Conservation (phyloP, 371 early-diverging fungal species). For the Mucor circinelloides region DNA sequence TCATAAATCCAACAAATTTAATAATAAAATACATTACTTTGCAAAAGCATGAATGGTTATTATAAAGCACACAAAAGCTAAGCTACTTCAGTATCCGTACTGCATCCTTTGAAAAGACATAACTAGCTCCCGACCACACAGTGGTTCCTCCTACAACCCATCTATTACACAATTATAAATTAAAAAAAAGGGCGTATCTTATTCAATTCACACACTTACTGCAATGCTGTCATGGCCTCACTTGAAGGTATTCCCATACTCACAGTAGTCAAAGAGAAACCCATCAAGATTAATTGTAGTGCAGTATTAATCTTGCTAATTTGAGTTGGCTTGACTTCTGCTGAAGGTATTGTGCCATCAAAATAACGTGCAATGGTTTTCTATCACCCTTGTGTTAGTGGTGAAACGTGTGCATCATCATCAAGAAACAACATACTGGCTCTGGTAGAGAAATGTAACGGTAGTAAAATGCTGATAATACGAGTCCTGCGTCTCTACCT, state of each 20-base stretch:
- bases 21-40: too few relatives aligned
- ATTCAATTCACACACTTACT: constrained; percentile 26
- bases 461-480: constrained; percentile 79
- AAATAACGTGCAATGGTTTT: constrained; percentile 87
- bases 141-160: constrained; percentile 82
- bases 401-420: background rate
- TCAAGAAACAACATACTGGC: constrained; percentile 57
- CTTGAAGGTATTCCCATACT: constrained; percentile 31
- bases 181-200: background rate
- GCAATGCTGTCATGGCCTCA: constrained; percentile 44
- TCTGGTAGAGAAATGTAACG: constrained; percentile 87
- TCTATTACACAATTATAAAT: constrained; percentile 27
- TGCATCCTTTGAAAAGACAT: constrained; percentile 77
- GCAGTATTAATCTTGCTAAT: constrained; percentile 93
- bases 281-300: constrained; percentile 86
- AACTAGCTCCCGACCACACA: constrained; percentile 78
- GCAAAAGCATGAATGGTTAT: too few relatives aligned
- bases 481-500: constrained; percentile 84
- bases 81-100: constrained; percentile 56
- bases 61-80: background rate
- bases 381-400: constrained; percentile 28
- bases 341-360: constrained; percentile 89
- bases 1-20: too few relatives aligned
- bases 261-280: constrained; percentile 63
- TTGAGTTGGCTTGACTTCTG: constrained; percentile 86